Evolutionary conservation across 2,329 filamentous ascomycete species (phyloP).

Genomic region (Arthrobotrys iridis): DNA sequence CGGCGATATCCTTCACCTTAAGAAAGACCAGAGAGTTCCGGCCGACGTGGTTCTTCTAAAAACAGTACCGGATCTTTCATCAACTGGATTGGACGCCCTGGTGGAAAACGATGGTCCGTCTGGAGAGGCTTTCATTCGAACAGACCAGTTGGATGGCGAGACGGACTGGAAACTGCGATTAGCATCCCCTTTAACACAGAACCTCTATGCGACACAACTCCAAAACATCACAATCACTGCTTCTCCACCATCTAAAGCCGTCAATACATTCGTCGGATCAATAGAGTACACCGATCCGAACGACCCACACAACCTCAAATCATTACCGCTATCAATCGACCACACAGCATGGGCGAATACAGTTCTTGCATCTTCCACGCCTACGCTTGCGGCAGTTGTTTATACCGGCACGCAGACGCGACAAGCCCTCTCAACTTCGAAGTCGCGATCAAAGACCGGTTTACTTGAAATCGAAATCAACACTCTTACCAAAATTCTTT

Average conservation of each 20-base stretch:
- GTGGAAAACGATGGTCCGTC: slow-evolving; percentile 63
- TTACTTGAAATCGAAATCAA: slow-evolving; percentile 97
- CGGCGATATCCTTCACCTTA: slow-evolving; percentile 91
- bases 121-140: slow-evolving; percentile 95
- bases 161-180: slow-evolving; percentile 98
- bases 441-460: slow-evolving; percentile 92
- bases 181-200: slow-evolving; percentile 85
- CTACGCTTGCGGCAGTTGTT: slow-evolving; percentile 85
- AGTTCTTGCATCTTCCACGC: slow-evolving; percentile 90
- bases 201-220: slow-evolving; percentile 77
- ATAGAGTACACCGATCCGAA: slow-evolving; percentile 64
- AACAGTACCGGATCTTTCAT: slow-evolving; percentile 70
- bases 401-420: slow-evolving; percentile 96
- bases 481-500: slow-evolving; percentile 93
- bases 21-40: slow-evolving; percentile 90
- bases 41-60: slow-evolving; percentile 94
- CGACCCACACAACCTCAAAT: slow-evolving; percentile 64
- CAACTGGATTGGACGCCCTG: slow-evolving; percentile 58
- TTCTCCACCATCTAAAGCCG: slow-evolving; percentile 89
- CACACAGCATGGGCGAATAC: slow-evolving; percentile 99
- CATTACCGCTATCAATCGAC: slow-evolving; percentile 85
- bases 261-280: slow-evolving; percentile 94
- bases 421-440: slow-evolving; percentile 89
- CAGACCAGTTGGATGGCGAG: slow-evolving; percentile 95
- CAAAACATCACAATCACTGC: slow-evolving; percentile 75